These are phyloP conservation scores for Jamesozyma hellenica DNA, from an alignment of 805 yeast species.

Conservation along the genomic window DNA sequence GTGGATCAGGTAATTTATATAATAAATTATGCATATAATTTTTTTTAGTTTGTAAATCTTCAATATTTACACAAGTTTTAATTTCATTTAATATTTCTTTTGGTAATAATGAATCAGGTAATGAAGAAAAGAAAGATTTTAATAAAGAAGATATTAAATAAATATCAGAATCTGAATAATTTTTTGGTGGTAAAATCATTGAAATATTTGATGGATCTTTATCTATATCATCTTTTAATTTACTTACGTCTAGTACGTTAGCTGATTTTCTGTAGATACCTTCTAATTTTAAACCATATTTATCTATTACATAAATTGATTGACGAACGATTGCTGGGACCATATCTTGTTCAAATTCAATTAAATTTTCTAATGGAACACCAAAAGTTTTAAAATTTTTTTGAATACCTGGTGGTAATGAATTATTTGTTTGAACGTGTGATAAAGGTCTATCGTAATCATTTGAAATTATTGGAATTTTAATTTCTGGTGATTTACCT, in stretches of 20 bases:
- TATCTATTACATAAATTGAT: constrained; percentile 80
- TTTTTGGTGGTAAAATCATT: constrained; percentile 43
- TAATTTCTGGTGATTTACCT: constrained; percentile 11
- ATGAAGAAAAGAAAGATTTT: constrained; percentile 69
- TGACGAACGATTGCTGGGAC: constrained; percentile 86
- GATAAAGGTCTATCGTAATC: constrained; percentile 26
- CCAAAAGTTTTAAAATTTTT: constrained; percentile 58
- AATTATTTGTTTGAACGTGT: constrained; percentile 24
- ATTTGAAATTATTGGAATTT: constrained; percentile 22
- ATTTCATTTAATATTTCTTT: constrained; percentile 21
- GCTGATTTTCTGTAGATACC: constrained; percentile 88
- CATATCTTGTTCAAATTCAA: constrained; percentile 77
- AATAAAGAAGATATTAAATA: constrained; percentile 80
- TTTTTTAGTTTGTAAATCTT: constrained; percentile 49
- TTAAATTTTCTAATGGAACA: constrained; percentile 63
- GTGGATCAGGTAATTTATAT: constrained; percentile 86
- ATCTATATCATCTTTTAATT: constrained; percentile 61
- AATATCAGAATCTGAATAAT: constrained; percentile 67
- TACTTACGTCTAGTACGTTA: constrained; percentile 61
- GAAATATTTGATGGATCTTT: constrained; percentile 59
- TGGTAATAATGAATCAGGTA: constrained; percentile 52
- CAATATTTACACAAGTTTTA: constrained; percentile 55
- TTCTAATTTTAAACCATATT: constrained; percentile 72
- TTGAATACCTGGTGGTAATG: constrained; percentile 31
- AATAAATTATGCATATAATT: constrained; percentile 78